phyloP scores from a whole-genome alignment of 176 grass and related monocot genomes.

The Ensete glaucum region DNA sequence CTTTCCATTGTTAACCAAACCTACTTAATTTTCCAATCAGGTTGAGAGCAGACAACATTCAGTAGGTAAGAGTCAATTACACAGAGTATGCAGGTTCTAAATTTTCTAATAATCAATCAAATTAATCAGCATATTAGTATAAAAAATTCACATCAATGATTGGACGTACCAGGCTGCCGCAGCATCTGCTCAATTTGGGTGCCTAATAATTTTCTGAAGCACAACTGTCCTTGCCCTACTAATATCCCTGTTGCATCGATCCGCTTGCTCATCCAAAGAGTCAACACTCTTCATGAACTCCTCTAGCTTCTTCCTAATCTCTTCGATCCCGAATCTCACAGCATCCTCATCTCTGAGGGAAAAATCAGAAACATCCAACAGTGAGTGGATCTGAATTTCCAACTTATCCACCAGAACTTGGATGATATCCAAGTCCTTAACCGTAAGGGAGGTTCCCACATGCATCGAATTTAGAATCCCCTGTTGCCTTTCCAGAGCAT shows the following conservation, averaged over 20 bases:
- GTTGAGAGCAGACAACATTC: too few species aligned
- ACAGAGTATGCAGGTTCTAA: too few species aligned
- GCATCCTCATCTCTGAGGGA: constrained; percentile 63
- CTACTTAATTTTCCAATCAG: too few species aligned
- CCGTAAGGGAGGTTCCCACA: constrained; percentile 50
- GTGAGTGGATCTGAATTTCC: constrained; percentile 43
- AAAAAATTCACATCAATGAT: too few species aligned
- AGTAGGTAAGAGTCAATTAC: too few species aligned
- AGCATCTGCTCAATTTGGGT: constrained; percentile 41
- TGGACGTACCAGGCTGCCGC: too few species aligned
- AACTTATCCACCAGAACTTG: constrained; percentile 51
- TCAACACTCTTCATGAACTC: constrained; percentile 81
- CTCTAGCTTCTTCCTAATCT: constrained; percentile 72
- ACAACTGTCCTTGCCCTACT: constrained; percentile 69
- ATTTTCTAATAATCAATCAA: too few species aligned
- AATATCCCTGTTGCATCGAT: constrained; percentile 84
- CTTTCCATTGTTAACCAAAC: too few species aligned
- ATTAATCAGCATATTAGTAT: too few species aligned
- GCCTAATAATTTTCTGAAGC: constrained; percentile 72
- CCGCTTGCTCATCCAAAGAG: constrained; percentile 64
- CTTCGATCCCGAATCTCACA: constrained; percentile 55
- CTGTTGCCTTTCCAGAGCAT: constrained; percentile 25
- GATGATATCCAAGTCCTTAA: constrained; percentile 79
- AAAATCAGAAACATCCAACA: constrained; percentile 53
- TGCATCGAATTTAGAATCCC: constrained; percentile 33